phyloP scores from a whole-genome alignment of 169 alveolate species.

The Plasmodium coatneyi region DNA sequence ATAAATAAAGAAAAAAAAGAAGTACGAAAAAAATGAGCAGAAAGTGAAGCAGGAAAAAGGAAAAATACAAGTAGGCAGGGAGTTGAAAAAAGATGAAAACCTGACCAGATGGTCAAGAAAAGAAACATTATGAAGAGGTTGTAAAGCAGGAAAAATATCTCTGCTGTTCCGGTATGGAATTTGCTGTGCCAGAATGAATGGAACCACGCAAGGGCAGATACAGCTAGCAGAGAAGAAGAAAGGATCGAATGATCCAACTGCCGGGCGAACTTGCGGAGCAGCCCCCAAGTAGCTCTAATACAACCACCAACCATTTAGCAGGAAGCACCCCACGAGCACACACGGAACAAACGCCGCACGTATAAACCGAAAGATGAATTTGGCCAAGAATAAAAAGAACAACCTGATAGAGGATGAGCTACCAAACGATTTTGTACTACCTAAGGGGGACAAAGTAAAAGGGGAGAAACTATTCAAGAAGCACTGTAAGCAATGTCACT shows the following conservation, averaged over 20 bases:
- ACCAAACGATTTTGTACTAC: conserved; percentile 80
- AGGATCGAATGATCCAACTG: neutral
- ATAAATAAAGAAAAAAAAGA: no score
- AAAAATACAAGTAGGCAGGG: neutral
- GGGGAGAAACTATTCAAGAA: conserved; percentile 88
- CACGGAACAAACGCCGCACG: neutral
- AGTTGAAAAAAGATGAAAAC: neutral
- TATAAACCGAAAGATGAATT: conserved; percentile 14
- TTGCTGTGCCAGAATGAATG: neutral
- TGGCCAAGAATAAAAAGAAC: conserved; percentile 24
- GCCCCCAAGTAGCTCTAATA: neutral
- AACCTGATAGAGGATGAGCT: conserved; percentile 79
- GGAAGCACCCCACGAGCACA: neutral
- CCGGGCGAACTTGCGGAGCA: neutral
- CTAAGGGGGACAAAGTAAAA: conserved; percentile 82
- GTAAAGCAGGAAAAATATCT: no score
- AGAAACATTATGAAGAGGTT: neutral
- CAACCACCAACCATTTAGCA: no score
- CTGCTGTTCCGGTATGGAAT: neutral
- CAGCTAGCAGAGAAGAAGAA: neutral
- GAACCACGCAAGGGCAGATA: neutral
- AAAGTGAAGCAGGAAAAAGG: neutral
- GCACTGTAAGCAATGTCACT: conserved; percentile 90
- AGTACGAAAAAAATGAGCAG: neutral
- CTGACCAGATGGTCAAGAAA: neutral